Evolutionary conservation across 2,329 filamentous ascomycete genomes (phyloP), one percentile per base, ranked within the genome.

Genomic region (Neurospora crassa): DNA sequence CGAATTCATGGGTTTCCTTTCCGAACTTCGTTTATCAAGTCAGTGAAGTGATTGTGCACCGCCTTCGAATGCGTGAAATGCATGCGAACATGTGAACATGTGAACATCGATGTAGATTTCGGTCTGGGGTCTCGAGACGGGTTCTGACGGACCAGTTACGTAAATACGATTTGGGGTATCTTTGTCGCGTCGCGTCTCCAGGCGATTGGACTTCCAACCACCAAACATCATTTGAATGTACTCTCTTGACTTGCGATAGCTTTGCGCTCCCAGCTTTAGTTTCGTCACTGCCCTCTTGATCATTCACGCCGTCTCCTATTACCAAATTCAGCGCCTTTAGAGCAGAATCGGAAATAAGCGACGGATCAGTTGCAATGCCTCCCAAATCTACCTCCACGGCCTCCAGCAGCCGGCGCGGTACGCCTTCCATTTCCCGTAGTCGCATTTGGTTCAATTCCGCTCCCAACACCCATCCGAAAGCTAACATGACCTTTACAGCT

Each of bases 1-100:
- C 67, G 73, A 70, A 72, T 73, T 70, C 73, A 71, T 68, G 71
- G 73, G 70, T 63, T 69, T 76, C 71, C 70, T 75, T 73, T 69
- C 45, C 76, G 24, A 37, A 63, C 20, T 29, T 12, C 6, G 5
- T 53, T 24, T 63, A 29, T 34, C 20, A 18, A 63, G 18, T 29
- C 34, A 37, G 7, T 8, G 14, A 34, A 63, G 24, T 63, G 53
- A 63, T 34, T 34, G 6, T 18, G 24, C 20, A 14, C 8, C 34
- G 24, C 24, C 53, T 59, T 29, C 4, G 24, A 63, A 34, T 16
- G 18, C 16, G 24, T 63, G 53, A 34, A 59, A 8, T 34, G 47
- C 12, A 16, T 53, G 12, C 6, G 20, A 29, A 24, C 24, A 18
- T 59, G 0, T 2, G 43, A 29, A 24, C 20, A 34, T 59, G 6